Percentiles rank a stretch among this genome's conserved stretches.
phyloP scores from a whole-genome alignment of 768 basidiomycete genomes.

The Gyrodon lividus region DNA sequence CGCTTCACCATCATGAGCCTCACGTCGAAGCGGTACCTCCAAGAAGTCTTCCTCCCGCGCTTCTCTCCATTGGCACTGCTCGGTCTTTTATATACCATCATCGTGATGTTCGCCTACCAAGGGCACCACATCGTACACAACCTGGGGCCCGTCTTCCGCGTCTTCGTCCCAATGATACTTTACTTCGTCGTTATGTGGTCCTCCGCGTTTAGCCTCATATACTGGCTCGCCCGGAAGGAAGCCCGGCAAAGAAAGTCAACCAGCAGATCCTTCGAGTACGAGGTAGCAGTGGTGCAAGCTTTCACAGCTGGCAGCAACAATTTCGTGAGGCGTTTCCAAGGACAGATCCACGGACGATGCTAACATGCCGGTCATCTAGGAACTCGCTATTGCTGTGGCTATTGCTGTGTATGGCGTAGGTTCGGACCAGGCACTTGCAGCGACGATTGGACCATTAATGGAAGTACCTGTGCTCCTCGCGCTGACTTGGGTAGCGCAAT shows the following conservation, averaged over 20 bases:
- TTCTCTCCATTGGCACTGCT: slow-evolving; percentile 71
- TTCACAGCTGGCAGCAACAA: slow-evolving; percentile 84
- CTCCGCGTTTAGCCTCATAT: slow-evolving; percentile 56
- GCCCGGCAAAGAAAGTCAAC: slow-evolving; percentile 5
- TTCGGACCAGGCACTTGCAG: slow-evolving; percentile 78
- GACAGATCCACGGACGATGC: not conserved
- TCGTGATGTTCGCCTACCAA: slow-evolving; percentile 73
- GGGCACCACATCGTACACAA: slow-evolving; percentile 70
- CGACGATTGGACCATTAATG: slow-evolving; percentile 75
- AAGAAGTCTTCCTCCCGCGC: slow-evolving; percentile 58
- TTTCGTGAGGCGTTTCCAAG: slow-evolving; percentile 45
- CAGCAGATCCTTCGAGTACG: slow-evolving; percentile 45
- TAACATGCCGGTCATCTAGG: slow-evolving; percentile 35
- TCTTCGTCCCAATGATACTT: slow-evolving; percentile 75
- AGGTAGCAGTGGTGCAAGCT: slow-evolving; percentile 72
- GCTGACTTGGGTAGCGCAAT: slow-evolving; percentile 64
- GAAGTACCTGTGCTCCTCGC: slow-evolving; percentile 77
- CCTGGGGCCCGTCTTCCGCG: slow-evolving; percentile 74
- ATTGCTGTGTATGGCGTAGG: slow-evolving; percentile 76
- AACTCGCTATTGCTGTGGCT: slow-evolving; percentile 81
- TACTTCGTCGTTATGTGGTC: slow-evolving; percentile 81
- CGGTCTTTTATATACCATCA: slow-evolving; percentile 79
- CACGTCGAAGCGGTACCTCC: slow-evolving; percentile 47
- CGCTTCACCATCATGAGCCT: slow-evolving; percentile 51
- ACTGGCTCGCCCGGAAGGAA: slow-evolving; percentile 42